These are phyloP conservation scores for Paxillus ammoniavirescens DNA, from an alignment of 768 basidiomycete species.

Conservation along the genomic window DNA sequence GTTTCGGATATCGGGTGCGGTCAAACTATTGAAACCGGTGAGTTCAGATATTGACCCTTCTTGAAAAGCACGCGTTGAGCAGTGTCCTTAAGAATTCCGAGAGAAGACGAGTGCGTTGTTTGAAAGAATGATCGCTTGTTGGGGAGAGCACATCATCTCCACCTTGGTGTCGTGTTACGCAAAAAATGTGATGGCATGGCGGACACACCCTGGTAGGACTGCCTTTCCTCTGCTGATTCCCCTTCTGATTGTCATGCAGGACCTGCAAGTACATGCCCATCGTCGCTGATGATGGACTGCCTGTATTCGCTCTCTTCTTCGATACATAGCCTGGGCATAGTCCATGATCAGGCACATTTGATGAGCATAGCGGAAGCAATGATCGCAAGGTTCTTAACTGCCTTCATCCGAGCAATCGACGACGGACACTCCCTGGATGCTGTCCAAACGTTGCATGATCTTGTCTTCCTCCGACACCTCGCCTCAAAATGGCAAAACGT, in stretches of 20 bases:
- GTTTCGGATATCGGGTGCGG: slow-evolving; percentile 44
- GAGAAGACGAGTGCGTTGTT: slow-evolving; percentile 40
- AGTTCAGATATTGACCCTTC: slow-evolving; percentile 10
- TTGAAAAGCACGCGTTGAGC: slow-evolving; percentile 3
- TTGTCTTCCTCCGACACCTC: slow-evolving; percentile 48
- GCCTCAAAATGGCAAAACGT: slow-evolving; percentile 30
- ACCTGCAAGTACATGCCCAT: slow-evolving; percentile 39
- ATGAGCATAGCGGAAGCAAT: slow-evolving; percentile 37
- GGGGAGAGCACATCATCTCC: slow-evolving; percentile 48
- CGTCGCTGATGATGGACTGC: slow-evolving; percentile 52
- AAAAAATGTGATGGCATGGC: slow-evolving; percentile 5
- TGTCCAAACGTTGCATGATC: slow-evolving; percentile 41
- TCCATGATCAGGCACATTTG: slow-evolving; percentile 36
- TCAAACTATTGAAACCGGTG: slow-evolving; percentile 36
- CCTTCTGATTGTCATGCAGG: slow-evolving; percentile 19
- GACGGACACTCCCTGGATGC: slow-evolving; percentile 28
- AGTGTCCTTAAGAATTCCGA: slow-evolving; percentile 46
- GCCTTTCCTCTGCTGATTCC: slow-evolving; percentile 1
- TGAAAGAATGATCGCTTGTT: slow-evolving; percentile 46
- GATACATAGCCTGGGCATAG: slow-evolving; percentile 54
- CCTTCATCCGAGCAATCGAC: slow-evolving; percentile 32
- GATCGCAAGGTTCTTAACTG: slow-evolving; percentile 35
- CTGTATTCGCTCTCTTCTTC: slow-evolving; percentile 53
- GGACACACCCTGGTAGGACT: slow-evolving; percentile 10
- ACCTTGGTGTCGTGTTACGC: slow-evolving; percentile 20